Base-by-base conservation (phyloP, 257 asterid genomes). In the Penstemon davidsonii region DNA sequence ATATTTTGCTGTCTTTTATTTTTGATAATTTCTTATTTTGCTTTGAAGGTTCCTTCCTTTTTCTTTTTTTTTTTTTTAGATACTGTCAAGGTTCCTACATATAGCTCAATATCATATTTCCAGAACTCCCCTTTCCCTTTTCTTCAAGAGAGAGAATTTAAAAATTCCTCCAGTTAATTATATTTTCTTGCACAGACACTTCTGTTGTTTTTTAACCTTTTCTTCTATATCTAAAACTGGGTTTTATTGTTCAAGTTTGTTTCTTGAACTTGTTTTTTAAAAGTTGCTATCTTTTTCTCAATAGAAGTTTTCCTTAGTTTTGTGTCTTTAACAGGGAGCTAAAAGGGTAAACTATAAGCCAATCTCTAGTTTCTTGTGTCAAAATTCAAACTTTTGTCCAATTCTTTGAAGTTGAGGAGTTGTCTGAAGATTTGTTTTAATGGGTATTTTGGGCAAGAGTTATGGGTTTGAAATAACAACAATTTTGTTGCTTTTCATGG, bases 391-490 rank as follows among this genome's bases (percentile, higher is more conserved):
- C n/a, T 5, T 49, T 12, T 49, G 54, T 49, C 57, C 51, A 25
- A 43, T 8, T 54, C 39, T 55, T 49, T 45, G 25, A 10, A 12
- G 51, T 53, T 8, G 33, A 25, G 33, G 33, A 25, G 33, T 25
- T 8, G 11, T 10, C 36, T 4, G 45, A 11, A 47, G 3, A 36
- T 18, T 66, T n/a, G 39, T 65, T 13, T 40, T n/a, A 25, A 84
- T 86, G 93, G 79, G 81, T 39, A 12, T 64, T 70, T 18, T 67
- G 75, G 76, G 76, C 1, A 37, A 59, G 78, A 69, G 76, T n/a
- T 18, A 37, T 63, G 83, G 66, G 46, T 12, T 70, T 13, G 77
- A 37, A 54, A 66, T 61, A 6, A 62, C 50, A 38, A 68, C 50
- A 5, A 3, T 87, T 54, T 2, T 80, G 65, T 8, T 77, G 56